Evolutionary conservation across 441 rosid genomes (phyloP).

Genomic region (Cnidoscolus chayamansa): DNA sequence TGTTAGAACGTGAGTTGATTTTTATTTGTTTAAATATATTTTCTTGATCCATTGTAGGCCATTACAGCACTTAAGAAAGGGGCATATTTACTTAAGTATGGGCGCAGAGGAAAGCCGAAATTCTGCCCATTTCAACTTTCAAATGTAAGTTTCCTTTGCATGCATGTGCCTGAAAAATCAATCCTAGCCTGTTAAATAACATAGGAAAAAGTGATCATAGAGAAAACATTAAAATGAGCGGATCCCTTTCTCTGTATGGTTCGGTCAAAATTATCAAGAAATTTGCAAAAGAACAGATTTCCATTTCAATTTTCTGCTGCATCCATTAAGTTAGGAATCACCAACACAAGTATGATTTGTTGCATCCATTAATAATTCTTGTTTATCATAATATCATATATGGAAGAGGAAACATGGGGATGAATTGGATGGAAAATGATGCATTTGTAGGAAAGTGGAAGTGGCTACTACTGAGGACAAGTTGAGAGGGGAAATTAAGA

Average conservation of each 20-base stretch:
- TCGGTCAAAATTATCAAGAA: neutral
- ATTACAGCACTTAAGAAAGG: constrained; percentile 53
- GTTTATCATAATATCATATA: neutral
- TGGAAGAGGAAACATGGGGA: too few relatives aligned
- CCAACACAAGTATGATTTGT: neutral
- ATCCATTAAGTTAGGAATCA: neutral
- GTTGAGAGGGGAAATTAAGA: too few relatives aligned
- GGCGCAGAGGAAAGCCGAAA: constrained; percentile 54
- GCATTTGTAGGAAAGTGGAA: too few relatives aligned
- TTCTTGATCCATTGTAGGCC: constrained; percentile 31
- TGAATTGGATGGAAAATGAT: too few relatives aligned
- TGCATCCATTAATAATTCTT: neutral
- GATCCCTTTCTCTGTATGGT: too few relatives aligned
- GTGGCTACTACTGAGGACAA: too few relatives aligned
- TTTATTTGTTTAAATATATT: neutral
- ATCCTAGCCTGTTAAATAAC: neutral
- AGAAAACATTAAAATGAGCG: neutral
- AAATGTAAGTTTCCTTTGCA: constrained; percentile 32
- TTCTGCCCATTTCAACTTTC: constrained; percentile 53
- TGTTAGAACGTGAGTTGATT: neutral
- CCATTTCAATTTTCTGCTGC: neutral
- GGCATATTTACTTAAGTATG: constrained; percentile 49
- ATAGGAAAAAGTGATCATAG: neutral
- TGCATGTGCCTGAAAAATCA: neutral
- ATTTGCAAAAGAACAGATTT: neutral